phyloP scores from a whole-genome alignment of 1,139 yeast species.

The Taphrina confusa region DNA sequence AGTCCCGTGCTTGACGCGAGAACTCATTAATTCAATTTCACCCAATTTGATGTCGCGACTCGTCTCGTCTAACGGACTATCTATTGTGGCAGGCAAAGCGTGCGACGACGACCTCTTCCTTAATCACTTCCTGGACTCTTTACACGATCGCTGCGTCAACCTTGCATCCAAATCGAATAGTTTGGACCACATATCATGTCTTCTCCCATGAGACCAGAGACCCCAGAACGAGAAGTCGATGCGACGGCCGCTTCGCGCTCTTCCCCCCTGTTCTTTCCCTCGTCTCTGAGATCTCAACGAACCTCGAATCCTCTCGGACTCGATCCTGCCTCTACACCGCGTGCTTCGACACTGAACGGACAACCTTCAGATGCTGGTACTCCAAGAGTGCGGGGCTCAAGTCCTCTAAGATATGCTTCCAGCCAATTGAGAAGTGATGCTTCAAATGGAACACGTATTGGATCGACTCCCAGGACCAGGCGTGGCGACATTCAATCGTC shows the following conservation, averaged over 20 bases:
- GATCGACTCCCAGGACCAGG: constrained; percentile 41
- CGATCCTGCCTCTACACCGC: constrained; percentile 13
- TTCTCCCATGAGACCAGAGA: constrained; percentile 6
- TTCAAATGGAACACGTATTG: constrained; percentile 1
- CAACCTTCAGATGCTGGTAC: neutral
- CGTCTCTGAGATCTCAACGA: constrained; percentile 22
- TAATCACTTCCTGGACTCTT: no score
- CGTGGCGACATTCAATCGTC: constrained; percentile 64
- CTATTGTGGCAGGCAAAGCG: no score
- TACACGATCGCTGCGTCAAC: no score
- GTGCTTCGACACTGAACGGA: constrained; percentile 1
- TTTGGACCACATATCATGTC: no score
- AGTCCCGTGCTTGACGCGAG: neutral
- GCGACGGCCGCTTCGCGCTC: constrained; percentile 6
- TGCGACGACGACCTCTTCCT: no score
- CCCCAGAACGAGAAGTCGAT: constrained; percentile 13
- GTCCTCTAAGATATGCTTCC: constrained; percentile 27
- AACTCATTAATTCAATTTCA: neutral
- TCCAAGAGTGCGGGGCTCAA: constrained; percentile 17
- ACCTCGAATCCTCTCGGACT: constrained; percentile 16
- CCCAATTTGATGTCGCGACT: neutral
- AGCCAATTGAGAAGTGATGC: constrained; percentile 30
- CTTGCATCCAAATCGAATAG: no score
- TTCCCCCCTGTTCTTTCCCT: constrained; percentile 32
- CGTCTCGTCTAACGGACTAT: no score